These are phyloP conservation scores for Ascoidea rubescens DNA, from an alignment of 805 yeast genomes.

Conservation along the genomic window DNA sequence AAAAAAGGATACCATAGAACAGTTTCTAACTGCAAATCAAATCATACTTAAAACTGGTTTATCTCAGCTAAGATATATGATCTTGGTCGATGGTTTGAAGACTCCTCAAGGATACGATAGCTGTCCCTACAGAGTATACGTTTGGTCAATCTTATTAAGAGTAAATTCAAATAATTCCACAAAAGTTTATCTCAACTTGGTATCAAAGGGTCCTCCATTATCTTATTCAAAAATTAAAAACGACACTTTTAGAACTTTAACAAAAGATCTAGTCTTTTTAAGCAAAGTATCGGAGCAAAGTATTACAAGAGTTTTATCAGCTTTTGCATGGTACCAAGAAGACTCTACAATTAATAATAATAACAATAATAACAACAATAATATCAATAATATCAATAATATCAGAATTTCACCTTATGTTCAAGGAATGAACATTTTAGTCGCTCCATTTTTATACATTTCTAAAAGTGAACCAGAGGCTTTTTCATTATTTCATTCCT, in stretches of 20 bases:
- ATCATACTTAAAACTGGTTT: constrained; percentile 33
- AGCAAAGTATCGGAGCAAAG: constrained; percentile 55
- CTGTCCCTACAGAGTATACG: constrained; percentile 34
- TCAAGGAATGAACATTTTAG: constrained; percentile 83
- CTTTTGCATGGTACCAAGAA: constrained; percentile 43
- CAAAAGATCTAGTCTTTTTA: constrained; percentile 56
- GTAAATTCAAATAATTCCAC: constrained; percentile 43
- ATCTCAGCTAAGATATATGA: constrained; percentile 37
- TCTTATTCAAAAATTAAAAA: constrained; percentile 60
- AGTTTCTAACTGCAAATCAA: constrained; percentile 29
- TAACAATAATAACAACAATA: background rate
- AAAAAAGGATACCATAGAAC: constrained; percentile 40
- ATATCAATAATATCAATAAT: constrained; percentile 7
- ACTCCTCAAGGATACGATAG: constrained; percentile 9
- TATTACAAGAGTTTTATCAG: constrained; percentile 53
- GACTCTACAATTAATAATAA: background rate
- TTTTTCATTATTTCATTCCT: constrained; percentile 49
- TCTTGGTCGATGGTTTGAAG: constrained; percentile 31
- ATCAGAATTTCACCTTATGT: constrained; percentile 42
- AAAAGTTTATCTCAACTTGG: constrained; percentile 36
- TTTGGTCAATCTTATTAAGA: constrained; percentile 68
- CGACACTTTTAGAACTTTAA: constrained; percentile 77
- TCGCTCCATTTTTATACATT: constrained; percentile 72
- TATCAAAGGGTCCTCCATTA: constrained; percentile 42
- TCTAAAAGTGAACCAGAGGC: constrained; percentile 80